Evolutionary conservation across 2,329 filamentous ascomycete species (phyloP).

Genomic region (Sordariomycetes sp.): DNA sequence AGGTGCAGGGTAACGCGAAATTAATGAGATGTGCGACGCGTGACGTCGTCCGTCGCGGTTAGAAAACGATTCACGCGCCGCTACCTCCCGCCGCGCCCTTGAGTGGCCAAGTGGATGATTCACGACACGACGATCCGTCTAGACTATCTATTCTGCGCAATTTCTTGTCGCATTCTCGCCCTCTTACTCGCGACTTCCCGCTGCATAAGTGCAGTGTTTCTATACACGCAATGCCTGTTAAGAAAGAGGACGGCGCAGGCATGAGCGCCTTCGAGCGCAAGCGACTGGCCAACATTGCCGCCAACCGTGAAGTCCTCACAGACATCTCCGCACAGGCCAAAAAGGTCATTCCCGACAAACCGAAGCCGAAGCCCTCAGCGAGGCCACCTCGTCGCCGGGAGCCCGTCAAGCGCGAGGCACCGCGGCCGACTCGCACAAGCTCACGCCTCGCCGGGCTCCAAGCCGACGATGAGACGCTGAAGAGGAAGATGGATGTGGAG

Average conservation of each 20-base stretch:
- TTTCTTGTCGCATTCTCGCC: neutral
- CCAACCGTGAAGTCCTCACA: constrained; percentile 72
- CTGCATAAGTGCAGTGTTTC: neutral
- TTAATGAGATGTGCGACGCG: constrained; percentile 7
- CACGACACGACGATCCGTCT: neutral
- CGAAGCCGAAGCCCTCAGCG: constrained; percentile 32
- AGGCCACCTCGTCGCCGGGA: constrained; percentile 17
- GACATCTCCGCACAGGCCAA: constrained; percentile 67
- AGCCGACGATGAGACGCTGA: constrained; percentile 34
- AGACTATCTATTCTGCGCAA: neutral
- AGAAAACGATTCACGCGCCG: neutral
- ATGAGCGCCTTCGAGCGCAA: constrained; percentile 83
- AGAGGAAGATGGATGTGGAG: constrained; percentile 43
- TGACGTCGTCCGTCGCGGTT: constrained; percentile 7
- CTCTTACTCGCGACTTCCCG: neutral
- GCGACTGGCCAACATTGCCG: constrained; percentile 76
- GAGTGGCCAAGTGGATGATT: neutral
- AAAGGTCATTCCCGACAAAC: constrained; percentile 50
- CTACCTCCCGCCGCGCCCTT: neutral
- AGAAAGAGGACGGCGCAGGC: constrained; percentile 26
- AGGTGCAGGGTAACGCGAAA: neutral
- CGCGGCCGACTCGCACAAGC: constrained; percentile 46
- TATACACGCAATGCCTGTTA: constrained; percentile 31
- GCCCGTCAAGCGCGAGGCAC: constrained; percentile 34
- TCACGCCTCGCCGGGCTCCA: constrained; percentile 47